These are phyloP conservation scores for Cyberlindnera amylophila DNA, from an alignment of 805 yeast species.

Conservation along the genomic window DNA sequence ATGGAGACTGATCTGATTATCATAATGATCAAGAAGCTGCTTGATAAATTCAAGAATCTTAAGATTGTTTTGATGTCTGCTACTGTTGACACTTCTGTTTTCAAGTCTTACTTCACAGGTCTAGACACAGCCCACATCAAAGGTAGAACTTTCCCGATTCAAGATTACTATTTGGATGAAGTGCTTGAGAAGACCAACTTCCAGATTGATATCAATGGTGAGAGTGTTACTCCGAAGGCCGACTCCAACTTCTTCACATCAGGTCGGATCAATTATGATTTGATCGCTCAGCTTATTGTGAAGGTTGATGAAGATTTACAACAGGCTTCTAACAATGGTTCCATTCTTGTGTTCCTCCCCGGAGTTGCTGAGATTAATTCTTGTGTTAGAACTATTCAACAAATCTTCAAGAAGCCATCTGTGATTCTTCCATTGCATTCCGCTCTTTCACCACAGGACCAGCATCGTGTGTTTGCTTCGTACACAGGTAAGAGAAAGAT, in stretches of 20 bases:
- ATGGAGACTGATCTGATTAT: constrained; percentile 84
- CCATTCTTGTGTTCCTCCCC: constrained; percentile 81
- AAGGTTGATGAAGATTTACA: constrained; percentile 49
- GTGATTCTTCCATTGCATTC: constrained; percentile 80
- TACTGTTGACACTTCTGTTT: constrained; percentile 71
- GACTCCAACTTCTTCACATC: constrained; percentile 60
- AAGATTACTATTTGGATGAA: constrained; percentile 69
- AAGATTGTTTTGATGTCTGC: constrained; percentile 89
- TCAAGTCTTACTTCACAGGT: constrained; percentile 58
- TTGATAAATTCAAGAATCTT: constrained; percentile 43
- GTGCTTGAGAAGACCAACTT: constrained; percentile 57
- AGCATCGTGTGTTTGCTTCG: constrained; percentile 62
- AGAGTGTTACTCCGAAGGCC: constrained; percentile 50
- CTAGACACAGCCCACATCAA: constrained; percentile 75
- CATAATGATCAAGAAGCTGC: constrained; percentile 65
- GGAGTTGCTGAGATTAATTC: constrained; percentile 85
- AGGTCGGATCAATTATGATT: constrained; percentile 72
- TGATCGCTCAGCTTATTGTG: constrained; percentile 54
- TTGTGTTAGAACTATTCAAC: constrained; percentile 44
- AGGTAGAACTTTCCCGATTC: constrained; percentile 91
- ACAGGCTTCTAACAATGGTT: constrained; percentile 48
- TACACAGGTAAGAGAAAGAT: constrained; percentile 67
- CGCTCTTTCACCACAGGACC: constrained; percentile 79
- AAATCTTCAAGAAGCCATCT: constrained; percentile 24
- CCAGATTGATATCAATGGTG: constrained; percentile 41